Evolutionary conservation across 2,329 filamentous ascomycete genomes (phyloP).

Genomic region (Pseudocercospora ulei): DNA sequence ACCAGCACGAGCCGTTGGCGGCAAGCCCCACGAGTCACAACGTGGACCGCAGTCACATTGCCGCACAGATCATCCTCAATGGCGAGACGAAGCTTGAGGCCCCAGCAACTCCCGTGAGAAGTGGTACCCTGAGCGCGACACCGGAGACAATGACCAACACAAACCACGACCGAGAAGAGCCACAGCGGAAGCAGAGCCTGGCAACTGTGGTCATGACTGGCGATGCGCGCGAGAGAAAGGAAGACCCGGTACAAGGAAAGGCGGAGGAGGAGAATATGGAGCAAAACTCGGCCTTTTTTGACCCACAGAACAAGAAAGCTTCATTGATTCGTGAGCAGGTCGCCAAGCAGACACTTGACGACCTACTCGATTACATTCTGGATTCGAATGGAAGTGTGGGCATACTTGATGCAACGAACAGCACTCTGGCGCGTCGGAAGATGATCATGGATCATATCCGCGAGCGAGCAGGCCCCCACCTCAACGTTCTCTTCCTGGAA

Average conservation of each 20-base stretch:
- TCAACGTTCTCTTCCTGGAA: slow-evolving; percentile 91
- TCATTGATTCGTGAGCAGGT: slow-evolving; percentile 80
- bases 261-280: slow-evolving; percentile 53
- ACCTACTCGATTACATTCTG: slow-evolving; percentile 81
- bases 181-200: slow-evolving; percentile 20
- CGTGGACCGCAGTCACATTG: slow-evolving; percentile 29
- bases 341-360: slow-evolving; percentile 82
- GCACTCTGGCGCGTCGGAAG: slow-evolving; percentile 75
- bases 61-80: slow-evolving; percentile 52
- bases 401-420: slow-evolving; percentile 95
- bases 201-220: slow-evolving; percentile 19
- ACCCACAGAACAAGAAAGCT: slow-evolving; percentile 75
- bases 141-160: slow-evolving; percentile 24
- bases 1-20: slow-evolving; percentile 19
- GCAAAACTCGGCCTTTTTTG: slow-evolving; percentile 88
- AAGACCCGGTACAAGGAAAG: slow-evolving; percentile 12
- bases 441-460: slow-evolving; percentile 67
- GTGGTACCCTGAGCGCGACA: slow-evolving; percentile 8
- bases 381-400: slow-evolving; percentile 75
- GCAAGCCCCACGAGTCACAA: slow-evolving; percentile 12
- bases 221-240: slow-evolving; percentile 16
- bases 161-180: slow-evolving; percentile 28
- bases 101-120: slow-evolving; percentile 29
- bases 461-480: slow-evolving; percentile 65
- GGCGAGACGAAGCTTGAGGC: slow-evolving; percentile 41